Evolutionary conservation across 352 stramenopile genomes (phyloP).

Genomic region (Phytophthora pseudosyringae): DNA sequence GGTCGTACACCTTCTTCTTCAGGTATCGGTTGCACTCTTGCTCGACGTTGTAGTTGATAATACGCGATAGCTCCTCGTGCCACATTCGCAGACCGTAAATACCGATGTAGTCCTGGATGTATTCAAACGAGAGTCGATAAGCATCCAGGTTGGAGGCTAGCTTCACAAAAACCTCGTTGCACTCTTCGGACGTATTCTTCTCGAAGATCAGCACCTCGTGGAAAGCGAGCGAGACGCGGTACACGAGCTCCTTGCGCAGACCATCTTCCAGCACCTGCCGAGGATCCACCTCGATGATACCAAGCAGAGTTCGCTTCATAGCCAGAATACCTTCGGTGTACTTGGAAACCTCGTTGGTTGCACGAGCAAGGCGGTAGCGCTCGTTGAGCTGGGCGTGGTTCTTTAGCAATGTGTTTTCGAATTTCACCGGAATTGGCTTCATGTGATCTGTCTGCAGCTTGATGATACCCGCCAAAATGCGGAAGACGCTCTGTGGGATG

Average conservation of each 20-base stretch:
- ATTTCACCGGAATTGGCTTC: slow-evolving; percentile 90
- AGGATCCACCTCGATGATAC: slow-evolving; percentile 95
- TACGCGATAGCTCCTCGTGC: slow-evolving; percentile 94
- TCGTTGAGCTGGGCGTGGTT: slow-evolving; percentile 93
- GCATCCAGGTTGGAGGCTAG: slow-evolving; percentile 89
- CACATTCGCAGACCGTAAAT: slow-evolving; percentile 96
- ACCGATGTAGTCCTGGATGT: slow-evolving; percentile 96
- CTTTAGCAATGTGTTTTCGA: slow-evolving; percentile 94
- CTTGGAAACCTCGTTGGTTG: slow-evolving; percentile 95
- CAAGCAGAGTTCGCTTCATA: slow-evolving; percentile 95
- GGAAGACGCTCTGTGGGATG: slow-evolving; percentile 95
- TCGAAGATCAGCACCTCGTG: slow-evolving; percentile 90
- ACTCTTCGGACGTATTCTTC: slow-evolving; percentile 84
- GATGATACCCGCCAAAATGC: slow-evolving; percentile 93
- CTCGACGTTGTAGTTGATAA: slow-evolving; percentile 97
- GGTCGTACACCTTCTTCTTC: slow-evolving; percentile 94
- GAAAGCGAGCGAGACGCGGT: slow-evolving; percentile 86
- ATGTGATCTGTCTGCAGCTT: slow-evolving; percentile 94
- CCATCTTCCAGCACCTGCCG: slow-evolving; percentile 94
- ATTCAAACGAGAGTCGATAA: slow-evolving; percentile 93
- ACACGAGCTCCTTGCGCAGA: slow-evolving; percentile 94
- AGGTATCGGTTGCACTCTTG: slow-evolving; percentile 96
- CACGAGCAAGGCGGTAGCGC: slow-evolving; percentile 92
- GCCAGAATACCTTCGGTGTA: slow-evolving; percentile 96
- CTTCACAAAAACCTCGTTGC: slow-evolving; percentile 85